These are phyloP conservation scores for Wickerhamiella shivajii DNA, from an alignment of 805 yeast genomes.

Conservation along the genomic window DNA sequence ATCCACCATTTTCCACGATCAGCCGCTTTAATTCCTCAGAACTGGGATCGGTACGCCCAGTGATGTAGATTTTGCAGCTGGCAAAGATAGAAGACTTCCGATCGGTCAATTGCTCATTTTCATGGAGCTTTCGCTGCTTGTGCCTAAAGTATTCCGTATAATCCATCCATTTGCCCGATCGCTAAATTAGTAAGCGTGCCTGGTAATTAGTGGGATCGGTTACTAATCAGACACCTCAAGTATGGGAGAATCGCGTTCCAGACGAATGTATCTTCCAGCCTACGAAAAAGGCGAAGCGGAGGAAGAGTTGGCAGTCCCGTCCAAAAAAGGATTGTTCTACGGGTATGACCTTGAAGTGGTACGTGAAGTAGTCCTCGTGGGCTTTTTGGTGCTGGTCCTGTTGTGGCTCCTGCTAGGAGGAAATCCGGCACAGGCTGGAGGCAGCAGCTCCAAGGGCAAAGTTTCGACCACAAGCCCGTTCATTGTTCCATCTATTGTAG, in stretches of 20 bases:
- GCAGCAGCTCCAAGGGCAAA: constrained; percentile 6
- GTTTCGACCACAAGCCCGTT: constrained; percentile 11
- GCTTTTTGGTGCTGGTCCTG: constrained; percentile 16
- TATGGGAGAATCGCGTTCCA: too few species aligned
- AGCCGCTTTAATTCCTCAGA: constrained; percentile 53
- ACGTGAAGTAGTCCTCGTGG: constrained; percentile 17
- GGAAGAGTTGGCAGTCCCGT: too few species aligned
- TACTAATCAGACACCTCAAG: too few species aligned
- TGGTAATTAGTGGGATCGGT: too few species aligned
- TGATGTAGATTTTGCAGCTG: constrained; percentile 60
- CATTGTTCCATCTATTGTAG: constrained; percentile 19
- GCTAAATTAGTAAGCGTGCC: too few species aligned
- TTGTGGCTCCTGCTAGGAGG: constrained; percentile 19
- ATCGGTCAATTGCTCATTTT: constrained; percentile 22
- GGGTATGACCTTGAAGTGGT: constrained; percentile 15
- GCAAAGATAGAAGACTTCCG: constrained; percentile 41
- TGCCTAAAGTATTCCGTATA: constrained; percentile 48
- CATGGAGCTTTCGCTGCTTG: constrained; percentile 49
- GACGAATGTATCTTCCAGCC: too few species aligned
- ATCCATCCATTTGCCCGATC: constrained; percentile 2
- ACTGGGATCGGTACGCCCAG: constrained; percentile 81
- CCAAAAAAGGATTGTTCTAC: too few species aligned
- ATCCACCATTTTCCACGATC: constrained; percentile 69
- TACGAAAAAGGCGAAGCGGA: too few species aligned
- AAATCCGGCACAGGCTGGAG: constrained; percentile 4